Percentiles rank a stretch among this genome's conserved stretches.
Conservation (phyloP, 208 protist genomes). For the Paratrypanosoma confusum region DNA sequence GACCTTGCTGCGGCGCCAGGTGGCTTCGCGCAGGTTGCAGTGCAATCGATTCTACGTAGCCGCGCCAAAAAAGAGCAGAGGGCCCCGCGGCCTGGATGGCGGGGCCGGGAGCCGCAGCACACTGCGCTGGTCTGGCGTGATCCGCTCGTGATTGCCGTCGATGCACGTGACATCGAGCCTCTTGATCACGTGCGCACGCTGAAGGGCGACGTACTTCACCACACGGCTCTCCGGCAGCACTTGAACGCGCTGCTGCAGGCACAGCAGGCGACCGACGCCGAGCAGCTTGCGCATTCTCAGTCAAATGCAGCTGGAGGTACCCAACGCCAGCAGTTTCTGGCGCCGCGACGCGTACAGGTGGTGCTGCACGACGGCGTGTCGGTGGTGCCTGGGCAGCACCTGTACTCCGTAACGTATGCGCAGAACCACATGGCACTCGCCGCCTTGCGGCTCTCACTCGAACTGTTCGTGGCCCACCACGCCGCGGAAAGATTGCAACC, state of each 20-base stretch:
- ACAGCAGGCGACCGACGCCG: neutral
- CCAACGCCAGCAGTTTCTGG: too few relatives aligned
- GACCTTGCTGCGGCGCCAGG: constrained; percentile 66
- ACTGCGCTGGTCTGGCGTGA: too few relatives aligned
- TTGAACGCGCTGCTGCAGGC: neutral
- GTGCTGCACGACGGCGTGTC: constrained; percentile 69
- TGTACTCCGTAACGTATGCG: constrained; percentile 58
- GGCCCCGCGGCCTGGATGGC: neutral
- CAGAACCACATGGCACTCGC: constrained; percentile 69
- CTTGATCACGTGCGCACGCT: constrained; percentile 21
- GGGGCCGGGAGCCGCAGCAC: neutral
- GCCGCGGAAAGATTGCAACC: too few relatives aligned
- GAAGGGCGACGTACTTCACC: constrained; percentile 39
- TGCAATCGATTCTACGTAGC: constrained; percentile 28
- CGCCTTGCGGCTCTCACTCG: constrained; percentile 31
- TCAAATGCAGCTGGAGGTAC: neutral
- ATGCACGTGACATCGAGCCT: constrained; percentile 34
- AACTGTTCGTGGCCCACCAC: constrained; percentile 34
- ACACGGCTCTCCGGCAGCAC: constrained; percentile 11
- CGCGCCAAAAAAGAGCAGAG: neutral
- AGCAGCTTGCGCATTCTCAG: too few relatives aligned
- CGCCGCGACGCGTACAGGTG: constrained; percentile 18
- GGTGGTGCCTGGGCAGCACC: constrained; percentile 39
- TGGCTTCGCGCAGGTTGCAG: constrained; percentile 54
- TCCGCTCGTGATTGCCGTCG: constrained; percentile 50